phyloP scores from a whole-genome alignment of 1,139 yeast genomes.

The Barnettozyma hawaiiensis region DNA sequence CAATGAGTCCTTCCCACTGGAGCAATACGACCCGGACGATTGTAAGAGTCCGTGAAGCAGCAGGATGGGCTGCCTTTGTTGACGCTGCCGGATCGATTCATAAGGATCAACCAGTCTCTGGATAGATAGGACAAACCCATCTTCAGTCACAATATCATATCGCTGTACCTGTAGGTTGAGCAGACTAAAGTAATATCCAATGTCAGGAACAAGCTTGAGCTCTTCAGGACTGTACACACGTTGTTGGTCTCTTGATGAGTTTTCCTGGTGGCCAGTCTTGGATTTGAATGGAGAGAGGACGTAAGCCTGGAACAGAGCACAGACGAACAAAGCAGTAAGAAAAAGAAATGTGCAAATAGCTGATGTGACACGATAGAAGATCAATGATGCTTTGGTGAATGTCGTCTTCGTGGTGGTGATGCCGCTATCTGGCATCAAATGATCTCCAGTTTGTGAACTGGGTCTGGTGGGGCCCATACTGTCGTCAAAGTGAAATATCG shows the following conservation, averaged over 20 bases:
- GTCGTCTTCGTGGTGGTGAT: background rate
- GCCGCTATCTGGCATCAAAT: background rate
- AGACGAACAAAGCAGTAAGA: slow-evolving; percentile 27
- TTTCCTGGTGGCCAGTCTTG: background rate
- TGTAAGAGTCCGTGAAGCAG: slow-evolving; percentile 83
- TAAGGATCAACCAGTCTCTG: slow-evolving; percentile 56
- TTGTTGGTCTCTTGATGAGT: background rate
- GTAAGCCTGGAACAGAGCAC: slow-evolving; percentile 24
- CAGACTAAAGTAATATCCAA: slow-evolving; percentile 60
- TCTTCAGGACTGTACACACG: slow-evolving; percentile 20
- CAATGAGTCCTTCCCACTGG: slow-evolving; percentile 70
- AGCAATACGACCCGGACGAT: slow-evolving; percentile 78
- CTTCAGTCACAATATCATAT: slow-evolving; percentile 62
- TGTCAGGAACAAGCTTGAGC: slow-evolving; percentile 37
- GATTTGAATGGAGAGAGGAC: background rate
- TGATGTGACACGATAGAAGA: slow-evolving; percentile 19
- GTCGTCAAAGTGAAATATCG: background rate
- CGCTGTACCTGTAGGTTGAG: slow-evolving; percentile 56
- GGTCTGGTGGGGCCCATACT: background rate
- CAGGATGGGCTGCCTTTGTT: slow-evolving; percentile 51
- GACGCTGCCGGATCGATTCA: slow-evolving; percentile 32
- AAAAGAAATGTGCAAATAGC: slow-evolving; percentile 28
- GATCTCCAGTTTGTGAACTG: background rate
- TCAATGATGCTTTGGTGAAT: slow-evolving; percentile 7
- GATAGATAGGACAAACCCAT: slow-evolving; percentile 65